These are phyloP conservation scores for Umbelopsis sp. DNA, from an alignment of 192 early-diverging fungal genomes.

Conservation along the genomic window DNA sequence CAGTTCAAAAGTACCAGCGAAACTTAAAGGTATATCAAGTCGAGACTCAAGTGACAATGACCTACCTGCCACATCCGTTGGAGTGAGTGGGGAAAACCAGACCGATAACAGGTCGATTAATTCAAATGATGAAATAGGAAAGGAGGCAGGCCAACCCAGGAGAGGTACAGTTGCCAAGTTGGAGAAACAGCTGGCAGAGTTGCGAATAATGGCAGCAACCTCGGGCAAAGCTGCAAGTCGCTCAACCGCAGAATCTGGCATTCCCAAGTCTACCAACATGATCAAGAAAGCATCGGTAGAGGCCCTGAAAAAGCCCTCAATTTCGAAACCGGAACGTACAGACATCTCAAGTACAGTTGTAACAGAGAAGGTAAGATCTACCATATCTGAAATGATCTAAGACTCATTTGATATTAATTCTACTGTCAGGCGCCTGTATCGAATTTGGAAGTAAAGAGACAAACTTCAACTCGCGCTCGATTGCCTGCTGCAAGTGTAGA, in stretches of 20 bases:
- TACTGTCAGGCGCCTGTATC: neutral
- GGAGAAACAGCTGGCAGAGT: slow-evolving; percentile 34
- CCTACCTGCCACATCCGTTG: neutral
- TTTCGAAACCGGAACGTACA: neutral
- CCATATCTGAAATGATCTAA: too few species aligned
- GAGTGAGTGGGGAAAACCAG: neutral
- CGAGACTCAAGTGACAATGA: too few species aligned
- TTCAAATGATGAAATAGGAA: neutral
- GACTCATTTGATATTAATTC: neutral
- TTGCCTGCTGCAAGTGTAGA: neutral
- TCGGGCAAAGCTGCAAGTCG: neutral
- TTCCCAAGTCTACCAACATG: neutral
- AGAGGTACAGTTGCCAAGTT: slow-evolving; percentile 34
- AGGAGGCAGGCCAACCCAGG: neutral
- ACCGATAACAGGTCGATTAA: neutral
- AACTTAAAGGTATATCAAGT: too few species aligned
- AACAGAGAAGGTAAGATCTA: neutral
- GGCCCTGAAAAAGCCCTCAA: neutral
- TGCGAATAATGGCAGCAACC: slow-evolving; percentile 9
- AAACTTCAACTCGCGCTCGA: neutral
- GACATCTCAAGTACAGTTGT: neutral
- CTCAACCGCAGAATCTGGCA: neutral
- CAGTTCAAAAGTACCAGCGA: neutral
- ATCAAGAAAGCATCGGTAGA: neutral
- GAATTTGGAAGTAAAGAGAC: neutral